Conservation (phyloP, 2,329 filamentous ascomycete species). For the Colletotrichum sp. region DNA sequence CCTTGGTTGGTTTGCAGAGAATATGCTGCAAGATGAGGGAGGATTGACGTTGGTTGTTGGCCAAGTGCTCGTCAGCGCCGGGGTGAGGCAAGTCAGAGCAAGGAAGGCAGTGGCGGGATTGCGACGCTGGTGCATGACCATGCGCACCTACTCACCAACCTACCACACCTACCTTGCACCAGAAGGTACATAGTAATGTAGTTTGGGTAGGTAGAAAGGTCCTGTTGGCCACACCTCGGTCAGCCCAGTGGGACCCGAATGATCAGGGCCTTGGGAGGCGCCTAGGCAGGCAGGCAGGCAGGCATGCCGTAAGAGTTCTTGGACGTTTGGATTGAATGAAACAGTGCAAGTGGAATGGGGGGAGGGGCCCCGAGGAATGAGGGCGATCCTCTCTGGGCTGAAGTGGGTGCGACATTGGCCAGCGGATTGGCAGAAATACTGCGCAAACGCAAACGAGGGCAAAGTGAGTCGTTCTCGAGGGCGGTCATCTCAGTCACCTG, state of each 20-base stretch:
- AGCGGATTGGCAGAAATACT: constrained; percentile 2
- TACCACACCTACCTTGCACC: not conserved
- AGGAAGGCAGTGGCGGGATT: constrained; percentile 2
- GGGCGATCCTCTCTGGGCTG: constrained; percentile 8
- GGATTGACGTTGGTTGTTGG: constrained; percentile 8
- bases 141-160: not conserved
- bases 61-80: not conserved
- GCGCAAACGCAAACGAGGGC: not conserved
- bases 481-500: constrained; percentile 11
- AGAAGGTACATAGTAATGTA: not conserved
- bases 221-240: not conserved
- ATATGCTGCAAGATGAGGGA: constrained; percentile 14
- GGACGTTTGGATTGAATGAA: not conserved
- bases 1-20: not conserved
- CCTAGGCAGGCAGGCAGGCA: not conserved
- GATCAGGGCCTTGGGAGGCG: not conserved
- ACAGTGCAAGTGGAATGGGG: constrained; percentile 10
- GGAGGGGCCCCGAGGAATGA: constrained; percentile 7
- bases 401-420: constrained; percentile 4
- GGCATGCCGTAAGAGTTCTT: not conserved
- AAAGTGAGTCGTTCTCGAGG: not conserved
- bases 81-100: not conserved
- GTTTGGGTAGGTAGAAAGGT: not conserved
- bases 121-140: not conserved
- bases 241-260: not conserved